Evolutionary conservation across 257 asterid genomes (phyloP).

Genomic region (Datura wrightii): DNA sequence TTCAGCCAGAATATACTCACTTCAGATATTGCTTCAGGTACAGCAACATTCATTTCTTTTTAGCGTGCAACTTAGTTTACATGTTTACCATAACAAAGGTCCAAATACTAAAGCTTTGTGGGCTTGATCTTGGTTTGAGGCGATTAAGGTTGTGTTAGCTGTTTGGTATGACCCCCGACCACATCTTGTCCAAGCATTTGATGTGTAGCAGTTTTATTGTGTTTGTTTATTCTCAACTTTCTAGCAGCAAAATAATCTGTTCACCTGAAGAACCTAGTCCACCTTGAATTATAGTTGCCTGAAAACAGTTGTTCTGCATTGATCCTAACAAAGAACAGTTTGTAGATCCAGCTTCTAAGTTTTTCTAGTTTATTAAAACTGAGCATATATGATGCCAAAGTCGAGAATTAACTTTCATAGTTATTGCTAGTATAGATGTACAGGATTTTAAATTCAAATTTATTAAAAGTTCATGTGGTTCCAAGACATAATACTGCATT

Average conservation of each 20-base stretch:
- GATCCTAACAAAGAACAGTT: background rate
- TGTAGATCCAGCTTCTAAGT: background rate
- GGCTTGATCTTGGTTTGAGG: slow-evolving; percentile 13
- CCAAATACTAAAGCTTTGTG: slow-evolving; percentile 16
- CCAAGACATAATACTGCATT: background rate
- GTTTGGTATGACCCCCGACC: background rate
- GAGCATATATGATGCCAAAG: background rate
- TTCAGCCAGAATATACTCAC: slow-evolving; percentile 53
- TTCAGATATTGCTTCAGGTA: slow-evolving; percentile 76
- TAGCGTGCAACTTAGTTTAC: slow-evolving; percentile 10
- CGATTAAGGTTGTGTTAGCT: background rate
- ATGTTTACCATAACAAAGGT: background rate
- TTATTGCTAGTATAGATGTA: background rate
- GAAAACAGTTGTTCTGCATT: background rate
- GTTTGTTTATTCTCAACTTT: background rate
- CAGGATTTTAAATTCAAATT: background rate
- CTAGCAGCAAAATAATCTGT: background rate
- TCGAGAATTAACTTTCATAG: background rate
- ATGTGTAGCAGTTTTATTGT: background rate
- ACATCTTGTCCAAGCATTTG: background rate
- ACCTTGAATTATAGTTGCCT: slow-evolving; percentile 19
- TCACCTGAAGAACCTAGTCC: background rate
- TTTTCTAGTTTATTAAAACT: background rate
- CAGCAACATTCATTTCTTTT: background rate
- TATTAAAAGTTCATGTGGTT: background rate